Percentiles rank a stretch among this genome's conserved stretches.
Conservation (phyloP, 805 yeast species). For the Torulaspora indica region DNA sequence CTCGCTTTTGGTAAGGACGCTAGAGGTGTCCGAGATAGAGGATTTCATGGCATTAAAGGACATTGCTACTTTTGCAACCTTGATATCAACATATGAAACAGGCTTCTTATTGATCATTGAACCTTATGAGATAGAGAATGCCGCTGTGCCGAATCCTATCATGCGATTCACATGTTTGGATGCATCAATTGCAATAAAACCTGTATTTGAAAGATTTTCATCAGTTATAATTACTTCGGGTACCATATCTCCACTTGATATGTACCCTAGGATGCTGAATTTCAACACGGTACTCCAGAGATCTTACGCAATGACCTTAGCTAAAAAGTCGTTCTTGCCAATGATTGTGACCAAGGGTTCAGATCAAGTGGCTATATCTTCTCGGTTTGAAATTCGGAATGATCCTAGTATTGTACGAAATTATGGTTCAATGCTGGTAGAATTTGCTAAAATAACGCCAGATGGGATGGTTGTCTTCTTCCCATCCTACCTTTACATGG, state of each 20-base stretch:
- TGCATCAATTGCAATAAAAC: slow-evolving; percentile 96
- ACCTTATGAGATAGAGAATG: slow-evolving; percentile 92
- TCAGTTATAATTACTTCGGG: slow-evolving; percentile 96
- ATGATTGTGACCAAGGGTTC: slow-evolving; percentile 96
- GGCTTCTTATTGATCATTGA: slow-evolving; percentile 91
- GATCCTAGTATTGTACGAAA: slow-evolving; percentile 97
- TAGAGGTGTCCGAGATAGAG: slow-evolving; percentile 83
- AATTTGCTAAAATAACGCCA: slow-evolving; percentile 91
- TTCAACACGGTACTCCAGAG: slow-evolving; percentile 91
- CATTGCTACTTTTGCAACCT: slow-evolving; percentile 93
- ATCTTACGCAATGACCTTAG: slow-evolving; percentile 92
- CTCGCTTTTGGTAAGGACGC: slow-evolving; percentile 79
- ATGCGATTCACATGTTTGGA: slow-evolving; percentile 90
- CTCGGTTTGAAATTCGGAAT: slow-evolving; percentile 92
- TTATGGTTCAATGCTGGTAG: slow-evolving; percentile 87
- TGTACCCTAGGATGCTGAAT: slow-evolving; percentile 96
- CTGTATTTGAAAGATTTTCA: slow-evolving; percentile 88
- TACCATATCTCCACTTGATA: slow-evolving; percentile 95
- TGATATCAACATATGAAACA: slow-evolving; percentile 88
- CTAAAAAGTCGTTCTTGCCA: slow-evolving; percentile 88
- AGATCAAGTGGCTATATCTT: slow-evolving; percentile 94
- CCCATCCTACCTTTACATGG: slow-evolving; percentile 97
- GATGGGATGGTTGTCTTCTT: slow-evolving; percentile 98
- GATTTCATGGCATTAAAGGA: slow-evolving; percentile 91
- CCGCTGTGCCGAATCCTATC: slow-evolving; percentile 95